phyloP scores from a whole-genome alignment of 371 early-diverging fungal genomes.

The Blastocladiella emersonii region DNA sequence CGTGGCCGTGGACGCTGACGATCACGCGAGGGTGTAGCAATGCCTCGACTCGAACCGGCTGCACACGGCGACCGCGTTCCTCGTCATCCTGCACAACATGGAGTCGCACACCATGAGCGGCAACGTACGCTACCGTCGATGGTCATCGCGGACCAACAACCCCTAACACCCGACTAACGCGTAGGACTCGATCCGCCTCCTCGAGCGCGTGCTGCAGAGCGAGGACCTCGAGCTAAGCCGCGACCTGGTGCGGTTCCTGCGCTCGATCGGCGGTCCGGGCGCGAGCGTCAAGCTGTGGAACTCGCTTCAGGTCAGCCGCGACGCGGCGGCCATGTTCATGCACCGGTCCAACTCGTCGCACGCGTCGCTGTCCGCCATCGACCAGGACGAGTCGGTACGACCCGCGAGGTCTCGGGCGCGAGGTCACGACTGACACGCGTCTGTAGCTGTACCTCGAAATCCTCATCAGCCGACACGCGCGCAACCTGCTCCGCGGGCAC shows the following conservation, averaged over 20 bases:
- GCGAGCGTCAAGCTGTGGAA: not conserved
- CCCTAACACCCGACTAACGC: no score
- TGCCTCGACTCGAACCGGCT: constrained; percentile 53
- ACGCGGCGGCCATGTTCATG: not conserved
- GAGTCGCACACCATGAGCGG: constrained; percentile 52
- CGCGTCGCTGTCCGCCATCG: not conserved
- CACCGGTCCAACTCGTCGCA: not conserved
- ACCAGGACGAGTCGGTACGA: not conserved
- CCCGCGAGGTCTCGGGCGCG: no score
- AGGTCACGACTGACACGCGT: not conserved
- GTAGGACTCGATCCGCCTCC: constrained; percentile 48
- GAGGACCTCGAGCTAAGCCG: constrained; percentile 66
- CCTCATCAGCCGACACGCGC: constrained; percentile 19
- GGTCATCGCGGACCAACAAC: not conserved
- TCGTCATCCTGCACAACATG: constrained; percentile 72
- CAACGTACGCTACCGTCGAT: constrained; percentile 27
- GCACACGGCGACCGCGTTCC: constrained; percentile 66
- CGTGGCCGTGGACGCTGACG: no score
- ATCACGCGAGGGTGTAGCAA: constrained; percentile 24
- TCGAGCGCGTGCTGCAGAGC: constrained; percentile 56
- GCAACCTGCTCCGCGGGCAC: constrained; percentile 11
- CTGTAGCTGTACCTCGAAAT: constrained; percentile 16
- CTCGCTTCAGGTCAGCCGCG: not conserved
- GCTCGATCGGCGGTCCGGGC: constrained; percentile 54
- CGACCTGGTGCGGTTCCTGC: constrained; percentile 66